Evolutionary conservation across 1,284 basidiomycete genomes (phyloP), one percentile per base, ranked within the genome.

Genomic region (Leccinum fallax): DNA sequence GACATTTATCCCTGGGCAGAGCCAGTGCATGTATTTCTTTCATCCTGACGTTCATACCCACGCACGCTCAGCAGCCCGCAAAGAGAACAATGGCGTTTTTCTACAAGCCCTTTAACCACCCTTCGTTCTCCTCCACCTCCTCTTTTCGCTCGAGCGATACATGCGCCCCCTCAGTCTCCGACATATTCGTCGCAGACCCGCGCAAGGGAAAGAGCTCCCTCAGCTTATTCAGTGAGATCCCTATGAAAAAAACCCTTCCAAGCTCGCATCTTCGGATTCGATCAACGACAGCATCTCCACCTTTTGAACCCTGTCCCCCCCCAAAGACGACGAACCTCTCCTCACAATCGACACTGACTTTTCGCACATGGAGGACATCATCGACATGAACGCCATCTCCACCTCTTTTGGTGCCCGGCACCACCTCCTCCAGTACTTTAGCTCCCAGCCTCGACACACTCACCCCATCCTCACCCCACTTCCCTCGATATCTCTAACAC

Each of bases 401-500:
- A 24, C 30, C 24, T 26, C 64, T 2, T 56, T 63, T 24, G 40
- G 48, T 21, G 30, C 30, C 30, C 30, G 30, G 30, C 30, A 32
- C 30, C 30, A 32, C 30, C 30, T 32, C 30, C 30, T 32, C 30
- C 30, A 32, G 30, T 32, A 32, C 30, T 32, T 32, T 11, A 32
- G 30, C 30, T 32, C 30, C 30, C 30, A 32, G 30, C 30, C 30
- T 32, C 30, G 30, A 32, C 30, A 32, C 30, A 32, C 30, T 32
- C 30, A 32, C 30, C 30, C 30, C 30, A 32, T 32, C 30, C 30
- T 32, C 30, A 32, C 30, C 30, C 30, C 28, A 30, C 90, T 0
- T 83, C 83, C 32, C 85, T 99, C 43, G 92, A 99, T 71, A 83
- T 99, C 58, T 97, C 95, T 2, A 84, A 95, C 67, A 92, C 94